Evolutionary conservation across 2,329 filamentous ascomycete species (phyloP), one percentile per base, ranked within the genome.

Genomic region (Escovopsis sp.): DNA sequence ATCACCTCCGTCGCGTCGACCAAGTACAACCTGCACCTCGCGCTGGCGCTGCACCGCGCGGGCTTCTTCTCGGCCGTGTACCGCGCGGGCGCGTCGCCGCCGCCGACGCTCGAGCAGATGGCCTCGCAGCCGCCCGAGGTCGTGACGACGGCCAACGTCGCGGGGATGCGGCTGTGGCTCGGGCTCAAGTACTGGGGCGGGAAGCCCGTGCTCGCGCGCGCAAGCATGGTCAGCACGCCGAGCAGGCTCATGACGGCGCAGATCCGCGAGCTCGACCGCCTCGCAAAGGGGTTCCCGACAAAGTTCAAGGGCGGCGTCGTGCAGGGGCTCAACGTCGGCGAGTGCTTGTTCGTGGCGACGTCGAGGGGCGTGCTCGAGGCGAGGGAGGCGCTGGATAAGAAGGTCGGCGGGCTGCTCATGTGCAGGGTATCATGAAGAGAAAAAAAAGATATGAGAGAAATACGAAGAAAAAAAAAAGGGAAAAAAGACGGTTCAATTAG

Each of bases 121-220:
- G 50, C 63, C 35, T 61, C 67, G 10, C 47, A 58, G 47, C 61
- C 72, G 26, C 67, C 77, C 11, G 73, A 74, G 47, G 68, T 67
- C 12, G 69, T 85, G 44, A 86, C 80, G 39, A 67, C 69, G 47
- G 69, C 67, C 53, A 94, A 93, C 62, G 75, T 86, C 33, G 74
- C 86, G 4, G 72, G 68, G 34, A 73, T 85, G 57, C 72, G 88
- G 46, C 66, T 95, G 50, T 95, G 88, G 88, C 64, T 95, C 11
- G 86, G 86, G 1, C 67, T 94, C 55, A 94, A 94, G 67, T 94
- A 94, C 72, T 85, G 76, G 75, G 78, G 87, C 51, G 82, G 82
- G 56, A 70, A 80, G 60, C 85, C 88, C 6, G 86, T 94, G 19
- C 64, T 95, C 51, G 69, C 68, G 48, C 71, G 75, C 49, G 71